phyloP scores from a whole-genome alignment of 805 yeast species.

The Saccharomycopsis sp. region DNA sequence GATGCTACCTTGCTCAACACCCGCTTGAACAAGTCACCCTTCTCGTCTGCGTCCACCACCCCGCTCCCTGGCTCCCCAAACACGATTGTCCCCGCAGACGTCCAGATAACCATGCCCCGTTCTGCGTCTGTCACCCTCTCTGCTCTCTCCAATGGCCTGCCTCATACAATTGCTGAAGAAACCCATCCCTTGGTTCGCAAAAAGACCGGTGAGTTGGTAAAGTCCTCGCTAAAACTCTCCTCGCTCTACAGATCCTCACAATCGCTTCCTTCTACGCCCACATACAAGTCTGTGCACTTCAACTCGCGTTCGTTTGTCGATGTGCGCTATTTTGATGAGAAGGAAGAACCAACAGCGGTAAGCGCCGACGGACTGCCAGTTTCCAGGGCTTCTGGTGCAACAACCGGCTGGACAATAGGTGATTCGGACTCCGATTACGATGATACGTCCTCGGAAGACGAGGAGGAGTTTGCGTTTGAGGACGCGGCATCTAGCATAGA shows the following conservation, averaged over 20 bases:
- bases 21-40: neutral
- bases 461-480: constrained; percentile 5
- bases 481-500: neutral
- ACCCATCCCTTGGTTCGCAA: constrained; percentile 54
- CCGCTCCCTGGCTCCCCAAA: neutral
- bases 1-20: neutral
- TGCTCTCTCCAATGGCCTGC: too few relatives aligned
- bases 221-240: constrained; percentile 55
- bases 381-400: too few relatives aligned
- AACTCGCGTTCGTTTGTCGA: constrained; percentile 52
- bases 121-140: too few relatives aligned
- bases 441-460: constrained; percentile 16
- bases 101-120: too few relatives aligned
- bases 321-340: constrained; percentile 64
- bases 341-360: constrained; percentile 73
- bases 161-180: neutral
- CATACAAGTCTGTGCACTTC: constrained; percentile 75
- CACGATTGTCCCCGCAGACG: too few relatives aligned
- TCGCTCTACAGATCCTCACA: constrained; percentile 29
- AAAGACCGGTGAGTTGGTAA: constrained; percentile 83
- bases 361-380: constrained; percentile 61
- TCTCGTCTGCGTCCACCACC: constrained; percentile 2
- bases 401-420: constrained; percentile 20
- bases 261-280: constrained; percentile 50
- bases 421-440: constrained; percentile 24